Conservation (phyloP, 768 basidiomycete genomes). For the Hericium coralloides region DNA sequence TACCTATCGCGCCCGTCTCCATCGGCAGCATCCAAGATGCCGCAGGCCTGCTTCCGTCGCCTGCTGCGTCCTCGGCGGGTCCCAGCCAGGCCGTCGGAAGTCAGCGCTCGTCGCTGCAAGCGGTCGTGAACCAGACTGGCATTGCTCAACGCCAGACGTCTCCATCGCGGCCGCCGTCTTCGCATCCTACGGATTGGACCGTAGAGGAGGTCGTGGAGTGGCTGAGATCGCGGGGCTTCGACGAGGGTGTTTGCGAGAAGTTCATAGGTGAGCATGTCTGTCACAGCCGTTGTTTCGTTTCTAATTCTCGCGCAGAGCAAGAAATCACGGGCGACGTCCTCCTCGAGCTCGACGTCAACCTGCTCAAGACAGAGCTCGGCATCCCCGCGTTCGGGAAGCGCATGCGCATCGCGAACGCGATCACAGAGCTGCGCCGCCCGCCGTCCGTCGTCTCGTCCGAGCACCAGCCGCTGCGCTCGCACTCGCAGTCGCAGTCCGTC, state of each 20-base stretch:
- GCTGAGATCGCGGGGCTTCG: slow-evolving; percentile 79
- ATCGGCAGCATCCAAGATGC: slow-evolving; percentile 16
- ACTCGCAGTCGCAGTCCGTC: slow-evolving; percentile 23
- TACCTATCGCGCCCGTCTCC: slow-evolving; percentile 2
- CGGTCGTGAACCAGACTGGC: background rate
- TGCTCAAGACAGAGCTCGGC: slow-evolving; percentile 90
- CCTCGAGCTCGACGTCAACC: slow-evolving; percentile 83
- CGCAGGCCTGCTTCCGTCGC: slow-evolving; percentile 23
- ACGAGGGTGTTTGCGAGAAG: slow-evolving; percentile 70
- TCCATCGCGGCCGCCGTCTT: slow-evolving; percentile 14
- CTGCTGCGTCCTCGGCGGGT: slow-evolving; percentile 19
- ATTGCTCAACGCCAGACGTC: background rate
- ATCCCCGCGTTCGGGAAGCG: slow-evolving; percentile 93
- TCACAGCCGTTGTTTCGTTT: background rate
- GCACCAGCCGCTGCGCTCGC: slow-evolving; percentile 26
- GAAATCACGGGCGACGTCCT: slow-evolving; percentile 98
- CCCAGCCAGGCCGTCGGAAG: slow-evolving; percentile 16
- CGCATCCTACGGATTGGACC: slow-evolving; percentile 66
- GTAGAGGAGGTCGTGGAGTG: slow-evolving; percentile 88
- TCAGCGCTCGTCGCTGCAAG: slow-evolving; percentile 4
- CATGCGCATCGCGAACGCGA: slow-evolving; percentile 86
- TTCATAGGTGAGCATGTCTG: slow-evolving; percentile 61
- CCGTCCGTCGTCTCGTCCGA: slow-evolving; percentile 43
- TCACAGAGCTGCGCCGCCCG: slow-evolving; percentile 75
- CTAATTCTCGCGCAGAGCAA: slow-evolving; percentile 57